phyloP scores from a whole-genome alignment of 108 stramenopile species.

The Licmophora abbreviata region DNA sequence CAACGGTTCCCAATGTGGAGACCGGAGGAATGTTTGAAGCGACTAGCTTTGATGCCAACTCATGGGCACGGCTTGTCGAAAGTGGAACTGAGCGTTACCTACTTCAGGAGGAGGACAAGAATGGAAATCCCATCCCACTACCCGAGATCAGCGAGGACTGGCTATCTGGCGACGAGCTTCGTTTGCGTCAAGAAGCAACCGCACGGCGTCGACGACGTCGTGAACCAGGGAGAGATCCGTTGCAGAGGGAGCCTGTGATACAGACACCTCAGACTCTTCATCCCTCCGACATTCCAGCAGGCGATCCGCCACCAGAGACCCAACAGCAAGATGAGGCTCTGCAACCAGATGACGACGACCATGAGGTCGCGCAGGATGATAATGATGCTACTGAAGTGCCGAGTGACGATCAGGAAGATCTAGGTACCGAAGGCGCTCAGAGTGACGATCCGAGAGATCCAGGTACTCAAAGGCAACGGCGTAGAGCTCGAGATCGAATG shows the following conservation, averaged over 20 bases:
- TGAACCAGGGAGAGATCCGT: not conserved
- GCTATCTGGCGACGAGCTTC: slow-evolving; percentile 1
- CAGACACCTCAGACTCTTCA: not conserved
- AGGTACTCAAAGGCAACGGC: not conserved
- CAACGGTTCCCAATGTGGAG: slow-evolving; percentile 14
- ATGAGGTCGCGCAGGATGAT: too few relatives aligned
- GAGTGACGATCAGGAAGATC: too few relatives aligned
- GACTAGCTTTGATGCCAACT: not conserved
- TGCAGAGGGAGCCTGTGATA: not conserved
- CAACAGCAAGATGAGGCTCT: not conserved
- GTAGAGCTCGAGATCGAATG: not conserved
- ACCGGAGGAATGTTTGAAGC: not conserved
- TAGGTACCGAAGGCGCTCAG: not conserved
- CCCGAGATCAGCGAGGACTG: slow-evolving; percentile 4
- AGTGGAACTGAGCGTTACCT: slow-evolving; percentile 1
- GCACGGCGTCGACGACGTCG: not conserved
- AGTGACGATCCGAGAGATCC: not conserved
- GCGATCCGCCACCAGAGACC: not conserved
- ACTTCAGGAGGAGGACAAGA: not conserved
- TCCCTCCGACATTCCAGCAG: not conserved
- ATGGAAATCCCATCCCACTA: not conserved
- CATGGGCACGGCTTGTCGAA: slow-evolving; percentile 7
- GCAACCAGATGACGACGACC: not conserved
- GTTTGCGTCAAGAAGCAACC: not conserved
- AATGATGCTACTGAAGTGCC: too few relatives aligned